Evolutionary conservation across 306 rosid species (phyloP).

Genomic region (Luffa acutangula): DNA sequence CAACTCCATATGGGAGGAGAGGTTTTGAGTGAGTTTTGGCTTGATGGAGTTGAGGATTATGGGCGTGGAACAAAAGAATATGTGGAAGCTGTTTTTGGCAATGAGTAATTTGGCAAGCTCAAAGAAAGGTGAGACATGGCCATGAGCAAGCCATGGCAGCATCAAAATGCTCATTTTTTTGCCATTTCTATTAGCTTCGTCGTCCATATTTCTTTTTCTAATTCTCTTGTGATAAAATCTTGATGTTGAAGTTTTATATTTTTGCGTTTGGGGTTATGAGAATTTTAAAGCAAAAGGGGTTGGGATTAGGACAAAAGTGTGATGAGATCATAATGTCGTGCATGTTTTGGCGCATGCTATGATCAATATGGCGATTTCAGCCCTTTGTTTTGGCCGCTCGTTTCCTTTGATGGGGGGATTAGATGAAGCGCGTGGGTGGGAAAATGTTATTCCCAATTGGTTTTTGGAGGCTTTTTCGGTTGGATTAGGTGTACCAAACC

Average conservation of each 20-base stretch:
- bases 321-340: no score
- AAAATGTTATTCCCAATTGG: no score
- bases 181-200: background rate
- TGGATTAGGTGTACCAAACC: no score
- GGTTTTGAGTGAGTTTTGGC: background rate
- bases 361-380: no score
- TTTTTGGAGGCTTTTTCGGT: no score
- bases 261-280: background rate
- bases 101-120: constrained; percentile 25
- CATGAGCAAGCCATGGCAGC: constrained; percentile 30
- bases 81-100: background rate
- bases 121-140: constrained; percentile 25
- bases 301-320: background rate
- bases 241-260: background rate
- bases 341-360: no score
- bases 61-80: constrained; percentile 18
- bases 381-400: no score
- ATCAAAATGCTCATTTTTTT: constrained; percentile 8
- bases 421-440: no score
- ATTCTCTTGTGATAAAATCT: no score
- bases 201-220: background rate
- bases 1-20: background rate
- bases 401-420: no score
- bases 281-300: background rate
- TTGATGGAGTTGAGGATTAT: constrained; percentile 13